Percentiles rank a stretch among this genome's conserved stretches.
phyloP scores from a whole-genome alignment of 2,329 filamentous ascomycete genomes.

The Fonsecaea pedrosoi region DNA sequence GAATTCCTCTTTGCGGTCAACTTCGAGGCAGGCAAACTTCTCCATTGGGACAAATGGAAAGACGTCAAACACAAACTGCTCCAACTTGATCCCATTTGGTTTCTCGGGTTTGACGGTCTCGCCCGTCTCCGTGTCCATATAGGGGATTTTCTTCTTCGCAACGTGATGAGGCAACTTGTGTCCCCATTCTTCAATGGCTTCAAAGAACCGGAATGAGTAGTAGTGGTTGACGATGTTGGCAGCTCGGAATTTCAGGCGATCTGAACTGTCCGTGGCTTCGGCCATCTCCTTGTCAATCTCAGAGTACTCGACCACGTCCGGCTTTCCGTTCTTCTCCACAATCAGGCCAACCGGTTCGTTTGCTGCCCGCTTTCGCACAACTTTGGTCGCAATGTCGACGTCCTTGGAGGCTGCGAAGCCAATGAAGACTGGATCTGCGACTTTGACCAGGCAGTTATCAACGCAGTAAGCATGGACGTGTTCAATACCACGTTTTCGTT shows the following conservation, averaged over 20 bases:
- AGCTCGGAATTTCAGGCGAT: constrained; percentile 90
- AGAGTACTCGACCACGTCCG: constrained; percentile 97
- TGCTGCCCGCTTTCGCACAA: constrained; percentile 97
- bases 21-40: constrained; percentile 95
- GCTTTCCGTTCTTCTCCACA: constrained; percentile 91
- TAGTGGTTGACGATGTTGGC: constrained; percentile 99
- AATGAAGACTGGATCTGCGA: constrained; percentile 95
- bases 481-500: constrained; percentile 85
- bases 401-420: constrained; percentile 87
- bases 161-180: constrained; percentile 92
- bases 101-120: constrained; percentile 87
- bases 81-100: constrained; percentile 97
- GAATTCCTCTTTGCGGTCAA: constrained; percentile 96
- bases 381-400: constrained; percentile 97
- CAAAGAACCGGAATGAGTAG: constrained; percentile 92
- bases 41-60: constrained; percentile 86
- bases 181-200: constrained; percentile 85
- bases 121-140: constrained; percentile 75
- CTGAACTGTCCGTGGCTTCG: constrained; percentile 83
- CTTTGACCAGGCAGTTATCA: constrained; percentile 98
- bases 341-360: constrained; percentile 96
- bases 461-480: constrained; percentile 98
- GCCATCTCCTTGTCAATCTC: constrained; percentile 92
- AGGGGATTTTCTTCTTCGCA: constrained; percentile 97
- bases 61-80: constrained; percentile 99